phyloP scores from a whole-genome alignment of 495 filamentous ascomycete genomes.

The Neurospora discreta region DNA sequence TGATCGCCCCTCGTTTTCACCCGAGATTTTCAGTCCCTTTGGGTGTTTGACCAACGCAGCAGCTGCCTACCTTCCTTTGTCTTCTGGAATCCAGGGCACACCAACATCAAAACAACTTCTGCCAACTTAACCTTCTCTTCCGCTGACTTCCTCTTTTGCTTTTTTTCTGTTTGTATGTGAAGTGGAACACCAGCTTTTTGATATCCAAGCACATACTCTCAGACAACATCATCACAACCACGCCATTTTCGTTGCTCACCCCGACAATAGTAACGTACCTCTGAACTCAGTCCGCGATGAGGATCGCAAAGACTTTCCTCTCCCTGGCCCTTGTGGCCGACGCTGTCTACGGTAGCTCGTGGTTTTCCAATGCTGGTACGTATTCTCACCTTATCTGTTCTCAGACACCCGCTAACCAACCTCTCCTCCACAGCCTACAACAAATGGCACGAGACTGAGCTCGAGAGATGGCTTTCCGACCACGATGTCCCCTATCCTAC shows the following conservation, averaged over 20 bases:
- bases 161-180: too few relatives aligned
- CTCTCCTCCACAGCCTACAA: constrained; percentile 62
- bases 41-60: not conserved
- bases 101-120: constrained; percentile 2
- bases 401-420: not conserved
- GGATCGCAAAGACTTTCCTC: constrained; percentile 57
- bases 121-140: not conserved
- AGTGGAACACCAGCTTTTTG: not conserved
- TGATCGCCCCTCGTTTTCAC: constrained; percentile 4
- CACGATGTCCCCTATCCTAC: constrained; percentile 80
- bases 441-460: constrained; percentile 96
- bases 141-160: not conserved
- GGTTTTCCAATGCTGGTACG: constrained; percentile 77
- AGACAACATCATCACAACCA: constrained; percentile 1
- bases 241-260: constrained; percentile 1
- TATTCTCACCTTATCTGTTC: constrained; percentile 5
- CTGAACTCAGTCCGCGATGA: constrained; percentile 45
- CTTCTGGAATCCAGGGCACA: not conserved
- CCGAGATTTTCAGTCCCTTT: constrained; percentile 1
- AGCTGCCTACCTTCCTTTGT: not conserved
- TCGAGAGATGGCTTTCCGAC: constrained; percentile 94
- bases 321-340: constrained; percentile 61
- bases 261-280: not conserved
- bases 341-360: constrained; percentile 55
- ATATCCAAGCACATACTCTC: not conserved